A percentile compares a stretch with the other conserved stretches of the same genome.
phyloP scores from a whole-genome alignment of 2,329 filamentous ascomycete genomes.

The Emmonsiellopsis sp. region DNA sequence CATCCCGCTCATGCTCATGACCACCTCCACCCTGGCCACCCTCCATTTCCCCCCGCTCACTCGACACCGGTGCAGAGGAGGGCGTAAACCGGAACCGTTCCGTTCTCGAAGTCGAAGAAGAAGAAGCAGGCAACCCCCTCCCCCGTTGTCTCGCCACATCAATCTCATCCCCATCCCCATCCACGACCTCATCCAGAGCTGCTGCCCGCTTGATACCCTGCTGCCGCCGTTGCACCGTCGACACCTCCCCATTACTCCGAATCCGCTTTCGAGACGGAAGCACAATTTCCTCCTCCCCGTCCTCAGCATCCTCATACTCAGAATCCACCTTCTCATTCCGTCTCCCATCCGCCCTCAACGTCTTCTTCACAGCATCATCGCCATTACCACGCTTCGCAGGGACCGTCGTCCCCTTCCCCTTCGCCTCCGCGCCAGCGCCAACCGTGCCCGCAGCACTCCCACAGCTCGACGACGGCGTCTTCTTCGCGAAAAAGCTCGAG shows the following conservation, averaged over 20 bases:
- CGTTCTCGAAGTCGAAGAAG: slow-evolving; percentile 36
- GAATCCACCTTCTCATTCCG: neutral
- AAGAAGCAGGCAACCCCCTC: slow-evolving; percentile 23
- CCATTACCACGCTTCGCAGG: neutral
- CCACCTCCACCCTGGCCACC: slow-evolving; percentile 26
- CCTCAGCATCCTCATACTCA: slow-evolving; percentile 12
- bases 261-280: slow-evolving; percentile 34
- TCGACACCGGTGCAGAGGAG: slow-evolving; percentile 26
- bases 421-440: neutral
- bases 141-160: slow-evolving; percentile 12
- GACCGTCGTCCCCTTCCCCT: neutral
- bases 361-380: slow-evolving; percentile 5
- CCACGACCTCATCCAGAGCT: slow-evolving; percentile 4
- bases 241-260: slow-evolving; percentile 19
- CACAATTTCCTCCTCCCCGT: slow-evolving; percentile 30
- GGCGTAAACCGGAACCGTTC: slow-evolving; percentile 52
- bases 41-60: slow-evolving; percentile 20
- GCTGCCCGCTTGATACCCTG: neutral
- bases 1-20: slow-evolving; percentile 40
- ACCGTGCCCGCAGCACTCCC: neutral
- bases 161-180: slow-evolving; percentile 10
- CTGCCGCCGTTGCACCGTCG: slow-evolving; percentile 3
- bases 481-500: slow-evolving; percentile 74
- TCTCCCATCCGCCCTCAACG: too few species aligned
- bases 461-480: slow-evolving; percentile 20